Evolutionary conservation across 2,329 filamentous ascomycete genomes (phyloP), one percentile per base, ranked within the genome.

Genomic region (Sporothrix sp.): DNA sequence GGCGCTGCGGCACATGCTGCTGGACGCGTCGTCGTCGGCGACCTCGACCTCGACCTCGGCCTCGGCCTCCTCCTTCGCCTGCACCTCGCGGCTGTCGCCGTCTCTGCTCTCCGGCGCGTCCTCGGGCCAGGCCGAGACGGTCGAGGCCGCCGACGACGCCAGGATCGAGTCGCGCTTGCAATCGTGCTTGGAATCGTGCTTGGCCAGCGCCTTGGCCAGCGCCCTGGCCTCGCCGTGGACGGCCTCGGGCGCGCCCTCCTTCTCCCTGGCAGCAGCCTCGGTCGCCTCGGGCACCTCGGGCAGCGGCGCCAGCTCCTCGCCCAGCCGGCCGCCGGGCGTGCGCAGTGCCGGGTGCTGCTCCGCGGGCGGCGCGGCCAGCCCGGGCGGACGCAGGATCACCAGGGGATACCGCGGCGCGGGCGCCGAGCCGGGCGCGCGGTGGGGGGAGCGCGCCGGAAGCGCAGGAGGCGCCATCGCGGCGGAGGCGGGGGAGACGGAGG

Each of bases 301-400:
- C 5, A 37, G n/a, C 5, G 4, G 16, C 16, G 35, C 10, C 5
- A 18, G 16, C 21, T 48, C 48, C 25, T 61, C 61, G 13, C 23
- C 37, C 6, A 59, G 57, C n/a, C 56, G 58, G 43, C 30, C 48
- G 49, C 71, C 67, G 37, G 66, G 65, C 35, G 59, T 62, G 52
- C 76, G 69, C 49, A 79, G 67, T 14, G 75, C 71, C 18, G 75
- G 75, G 57, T 79, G 76, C 60, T 76, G 68, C 60, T 78, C 74
- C 2, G 65, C 63, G 10, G 73, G 73, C 36, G 71, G 71, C 3
- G 51, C 42, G 7, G 47, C 20, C 35, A 70, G 62, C 8, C 65
- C 61, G 7, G 65, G 61, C 14, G 66, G 61, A 36, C 69, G 65
- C 21, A 63, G 60, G 25, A 63, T 62, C 30, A 72, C 57, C 23